phyloP scores from a whole-genome alignment of 2,329 filamentous ascomycete genomes.

The Penicillium sp. region DNA sequence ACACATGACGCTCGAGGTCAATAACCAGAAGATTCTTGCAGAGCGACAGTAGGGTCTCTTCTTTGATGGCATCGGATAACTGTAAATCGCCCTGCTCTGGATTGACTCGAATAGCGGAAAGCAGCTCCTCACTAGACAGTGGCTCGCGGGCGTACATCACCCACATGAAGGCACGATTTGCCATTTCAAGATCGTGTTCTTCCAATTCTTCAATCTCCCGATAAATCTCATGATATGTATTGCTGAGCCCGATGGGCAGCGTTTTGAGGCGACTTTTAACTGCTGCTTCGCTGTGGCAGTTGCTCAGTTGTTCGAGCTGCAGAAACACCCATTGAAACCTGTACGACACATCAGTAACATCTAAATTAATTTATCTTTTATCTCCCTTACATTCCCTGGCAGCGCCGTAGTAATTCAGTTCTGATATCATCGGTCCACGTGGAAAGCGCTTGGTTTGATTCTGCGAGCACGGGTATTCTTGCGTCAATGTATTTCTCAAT shows the following conservation, averaged over 20 bases:
- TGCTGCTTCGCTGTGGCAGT: constrained; percentile 16
- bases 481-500: constrained; percentile 25
- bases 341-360: neutral
- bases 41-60: constrained; percentile 17
- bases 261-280: constrained; percentile 24
- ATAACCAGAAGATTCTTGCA: constrained; percentile 24
- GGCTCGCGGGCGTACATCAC: constrained; percentile 20
- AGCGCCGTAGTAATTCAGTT: constrained; percentile 18
- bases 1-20: constrained; percentile 16
- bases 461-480: constrained; percentile 16
- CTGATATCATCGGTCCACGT: constrained; percentile 19
- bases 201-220: constrained; percentile 14
- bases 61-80: constrained; percentile 8
- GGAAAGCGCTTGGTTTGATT: constrained; percentile 13
- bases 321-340: constrained; percentile 33
- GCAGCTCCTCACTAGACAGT: constrained; percentile 12
- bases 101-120: constrained; percentile 18
- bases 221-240: constrained; percentile 27
- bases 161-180: constrained; percentile 22
- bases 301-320: constrained; percentile 25
- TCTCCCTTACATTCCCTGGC: constrained; percentile 26
- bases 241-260: constrained; percentile 24
- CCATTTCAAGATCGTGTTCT: constrained; percentile 13
- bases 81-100: constrained; percentile 6
- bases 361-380: neutral